Base-by-base conservation (phyloP, 768 basidiomycete genomes). In the Lactarius indigo region DNA sequence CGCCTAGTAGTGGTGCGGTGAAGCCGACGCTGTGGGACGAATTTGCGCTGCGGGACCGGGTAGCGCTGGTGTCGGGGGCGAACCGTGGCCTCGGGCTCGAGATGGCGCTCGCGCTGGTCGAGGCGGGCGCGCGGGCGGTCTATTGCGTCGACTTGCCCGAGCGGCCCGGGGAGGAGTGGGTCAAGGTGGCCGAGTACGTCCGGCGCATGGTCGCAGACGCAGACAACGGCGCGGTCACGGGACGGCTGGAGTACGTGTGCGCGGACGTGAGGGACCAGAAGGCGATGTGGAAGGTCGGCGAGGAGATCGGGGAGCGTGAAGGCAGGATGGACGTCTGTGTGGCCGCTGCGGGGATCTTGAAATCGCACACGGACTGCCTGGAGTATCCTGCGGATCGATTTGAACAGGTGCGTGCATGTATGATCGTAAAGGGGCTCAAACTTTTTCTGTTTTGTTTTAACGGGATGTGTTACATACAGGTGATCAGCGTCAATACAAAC, bases 281-380 rank as follows among this genome's bases (percentile, higher is more conserved):
- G 55, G 70, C 73, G 44, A 73, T 87, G 71, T 90, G 89, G 87
- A 79, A 77, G 55, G 75, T 79, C 59, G 85, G 77, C 18, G 78
- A 83, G 72, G 80, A 80, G 70, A 86, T 93, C 56, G 89, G 85
- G 0, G 81, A 88, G 65, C 80, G 77, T 69, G 91, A 92, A 68
- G 82, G 84, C 20, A 79, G 90, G 69, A 82, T 93, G 79, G 91
- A 94, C 73, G 81, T 88, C 18, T 90, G 89, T 71, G 75, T 92
- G 65, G 91, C 91, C 4, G 90, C 91, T 20, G 91, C 91, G 50
- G 92, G 91, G 26, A 83, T 92, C 61, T 73, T 90, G 73, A 84
- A 82, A 71, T 71, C 78, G 0, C 80, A 88, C 67, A 85, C 76
- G 35, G 84, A 85, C 64, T 90, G 89, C 70, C 74, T 91, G 75